Evolutionary conservation across 1,139 yeast genomes (phyloP), one percentile per base, ranked within the genome.

Genomic region (Magnusiomyces paraingens): DNA sequence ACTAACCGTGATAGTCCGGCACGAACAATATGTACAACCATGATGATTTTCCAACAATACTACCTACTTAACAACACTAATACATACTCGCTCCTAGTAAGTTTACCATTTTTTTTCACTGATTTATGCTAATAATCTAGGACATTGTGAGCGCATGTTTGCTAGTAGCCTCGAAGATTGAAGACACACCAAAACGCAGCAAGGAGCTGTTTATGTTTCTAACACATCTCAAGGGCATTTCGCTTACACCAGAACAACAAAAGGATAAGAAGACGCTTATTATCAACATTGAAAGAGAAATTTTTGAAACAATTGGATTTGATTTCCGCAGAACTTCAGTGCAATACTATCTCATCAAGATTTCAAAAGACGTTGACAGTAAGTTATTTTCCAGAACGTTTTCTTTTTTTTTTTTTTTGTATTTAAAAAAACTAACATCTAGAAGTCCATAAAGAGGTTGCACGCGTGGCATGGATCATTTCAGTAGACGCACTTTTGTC

Each of bases 151-250:
- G 86, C 3, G 80, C 95, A 4, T 80, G 94, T 56, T 65, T 93
- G n/a, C 80, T 89, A 57, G 76, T 90, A 39, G 88, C 97, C 2
- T 76, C 86, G 47, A 91, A 93, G 67, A 82, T 84, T 61, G 96
- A 89, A 65, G 98, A 91, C 66, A 90, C 95, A 45, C 84, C 91
- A 43, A 91, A 91, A 68, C 86, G 87, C 63, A 70, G 86, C 17
- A 75, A 82, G 56, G 93, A 26, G 8, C 32, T 26, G 32, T 26
- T 26, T 26, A 5, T 26, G 8, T 26, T 26, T 26, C 32, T 26
- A 8, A 8, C 32, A 8, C 4, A 26, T 26, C 32, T 26, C 32
- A 26, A 26, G 32, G 8, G 8, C 32, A 26, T 29, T 14, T 20
- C n/a, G 12, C 15, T 41, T 6, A 40, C 42, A 1, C 18, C 41